Percentiles rank a stretch among this genome's conserved stretches.
These are phyloP conservation scores for Omphalea diandra DNA, from an alignment of 441 rosid genomes.

Conservation along the genomic window DNA sequence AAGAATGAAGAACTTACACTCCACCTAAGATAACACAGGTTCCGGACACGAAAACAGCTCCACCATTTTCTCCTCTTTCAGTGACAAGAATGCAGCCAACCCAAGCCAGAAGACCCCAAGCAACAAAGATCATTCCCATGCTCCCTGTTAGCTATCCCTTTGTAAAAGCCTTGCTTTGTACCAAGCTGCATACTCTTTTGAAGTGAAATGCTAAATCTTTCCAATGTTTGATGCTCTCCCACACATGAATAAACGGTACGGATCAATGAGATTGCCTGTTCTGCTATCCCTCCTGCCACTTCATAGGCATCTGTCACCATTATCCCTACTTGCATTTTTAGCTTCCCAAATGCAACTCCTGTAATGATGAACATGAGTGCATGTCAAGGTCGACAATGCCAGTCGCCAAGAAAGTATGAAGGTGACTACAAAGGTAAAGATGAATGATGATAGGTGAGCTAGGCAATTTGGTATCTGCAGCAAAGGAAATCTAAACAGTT, in stretches of 20 bases:
- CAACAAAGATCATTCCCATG: slow-evolving; percentile 60
- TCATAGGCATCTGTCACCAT: slow-evolving; percentile 50
- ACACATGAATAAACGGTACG: slow-evolving; percentile 59
- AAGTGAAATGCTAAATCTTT: slow-evolving; percentile 45
- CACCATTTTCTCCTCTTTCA: slow-evolving; percentile 57
- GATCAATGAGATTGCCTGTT: slow-evolving; percentile 65
- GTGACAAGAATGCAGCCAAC: slow-evolving; percentile 54
- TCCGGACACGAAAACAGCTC: slow-evolving; percentile 50
- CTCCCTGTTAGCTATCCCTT: slow-evolving; percentile 65
- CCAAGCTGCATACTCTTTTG: slow-evolving; percentile 46
- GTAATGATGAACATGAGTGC: slow-evolving; percentile 54
- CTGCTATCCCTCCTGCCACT: slow-evolving; percentile 62
- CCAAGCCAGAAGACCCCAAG: slow-evolving; percentile 67
- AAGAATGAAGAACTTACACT: slow-evolving; percentile 40
- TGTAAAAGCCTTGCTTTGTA: slow-evolving; percentile 52
- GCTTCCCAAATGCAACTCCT: slow-evolving; percentile 49
- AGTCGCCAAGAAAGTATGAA: slow-evolving; percentile 53
- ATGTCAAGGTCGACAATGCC: slow-evolving; percentile 52
- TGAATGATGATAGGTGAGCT: slow-evolving; percentile 43
- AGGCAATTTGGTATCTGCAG: slow-evolving; percentile 54
- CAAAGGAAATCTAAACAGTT: not conserved
- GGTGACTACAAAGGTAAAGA: slow-evolving; percentile 45
- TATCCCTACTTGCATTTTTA: slow-evolving; percentile 45
- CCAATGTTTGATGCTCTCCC: slow-evolving; percentile 49
- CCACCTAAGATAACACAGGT: slow-evolving; percentile 57